phyloP scores from a whole-genome alignment of 495 filamentous ascomycete species.

The Recurvomyces mirabilis region DNA sequence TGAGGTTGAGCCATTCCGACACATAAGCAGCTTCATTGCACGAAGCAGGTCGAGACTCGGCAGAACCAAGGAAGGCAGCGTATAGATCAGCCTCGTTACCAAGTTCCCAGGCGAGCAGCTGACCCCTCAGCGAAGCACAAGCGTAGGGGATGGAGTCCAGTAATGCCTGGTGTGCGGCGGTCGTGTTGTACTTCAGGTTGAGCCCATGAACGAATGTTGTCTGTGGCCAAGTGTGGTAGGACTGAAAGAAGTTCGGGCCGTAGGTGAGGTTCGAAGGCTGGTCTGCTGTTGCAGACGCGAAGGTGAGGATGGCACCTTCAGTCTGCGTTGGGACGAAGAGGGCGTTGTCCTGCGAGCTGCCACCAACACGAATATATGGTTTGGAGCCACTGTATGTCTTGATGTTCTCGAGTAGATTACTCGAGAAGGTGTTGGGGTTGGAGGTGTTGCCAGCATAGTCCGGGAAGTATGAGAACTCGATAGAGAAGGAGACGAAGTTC shows the following conservation, averaged over 20 bases:
- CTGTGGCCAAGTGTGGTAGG: conserved; percentile 47
- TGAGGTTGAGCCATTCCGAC: conserved; percentile 47
- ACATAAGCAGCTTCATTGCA: conserved; percentile 50
- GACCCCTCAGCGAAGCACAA: conserved; percentile 45
- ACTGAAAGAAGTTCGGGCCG: conserved; percentile 54
- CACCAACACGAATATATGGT: conserved; percentile 48
- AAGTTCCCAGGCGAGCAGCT: conserved; percentile 47
- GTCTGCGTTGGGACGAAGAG: conserved; percentile 46
- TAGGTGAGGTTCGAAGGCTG: conserved; percentile 51
- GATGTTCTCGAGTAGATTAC: conserved; percentile 44
- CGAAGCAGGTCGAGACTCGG: conserved; percentile 37
- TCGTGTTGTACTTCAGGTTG: conserved; percentile 47
- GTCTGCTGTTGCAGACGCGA: conserved; percentile 42
- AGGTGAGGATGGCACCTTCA: conserved; percentile 42
- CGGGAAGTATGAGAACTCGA: conserved; percentile 51
- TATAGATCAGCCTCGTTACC: conserved; percentile 60
- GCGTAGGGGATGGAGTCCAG: conserved; percentile 44
- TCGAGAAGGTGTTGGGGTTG: conserved; percentile 44
- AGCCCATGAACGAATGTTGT: conserved; percentile 52
- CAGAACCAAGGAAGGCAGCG: conserved; percentile 38
- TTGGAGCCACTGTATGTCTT: conserved; percentile 38
- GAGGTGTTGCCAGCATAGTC: conserved; percentile 45
- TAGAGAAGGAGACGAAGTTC: conserved; percentile 46
- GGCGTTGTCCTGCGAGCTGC: conserved; percentile 40
- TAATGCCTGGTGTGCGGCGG: conserved; percentile 39